phyloP scores from a whole-genome alignment of 1,284 basidiomycete species.

The Apiotrichum sp. region DNA sequence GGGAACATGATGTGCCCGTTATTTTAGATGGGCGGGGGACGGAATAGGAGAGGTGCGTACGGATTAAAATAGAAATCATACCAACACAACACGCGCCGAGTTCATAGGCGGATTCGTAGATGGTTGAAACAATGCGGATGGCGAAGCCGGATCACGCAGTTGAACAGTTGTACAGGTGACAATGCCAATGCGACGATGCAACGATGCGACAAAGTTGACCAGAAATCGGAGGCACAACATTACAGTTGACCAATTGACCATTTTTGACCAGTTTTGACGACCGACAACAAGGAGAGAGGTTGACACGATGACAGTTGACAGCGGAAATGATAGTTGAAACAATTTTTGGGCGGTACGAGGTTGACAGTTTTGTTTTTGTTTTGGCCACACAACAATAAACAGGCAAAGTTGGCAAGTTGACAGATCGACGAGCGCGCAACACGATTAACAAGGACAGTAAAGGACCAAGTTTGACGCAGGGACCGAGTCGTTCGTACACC shows the following conservation, averaged over 20 bases:
- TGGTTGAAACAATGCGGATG: slow-evolving; percentile 5
- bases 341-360: neutral
- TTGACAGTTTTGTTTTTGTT: neutral
- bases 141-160: neutral
- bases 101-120: slow-evolving; percentile 22
- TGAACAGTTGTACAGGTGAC: slow-evolving; percentile 2
- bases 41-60: slow-evolving; percentile 17
- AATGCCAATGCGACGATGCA: slow-evolving; percentile 1
- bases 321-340: neutral
- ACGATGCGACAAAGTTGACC: neutral
- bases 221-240: neutral
- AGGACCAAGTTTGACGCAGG: neutral
- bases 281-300: neutral
- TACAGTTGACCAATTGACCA: neutral
- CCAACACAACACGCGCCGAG: slow-evolving; percentile 23
- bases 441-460: slow-evolving; percentile 2
- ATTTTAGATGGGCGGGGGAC: neutral
- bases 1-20: slow-evolving; percentile 4
- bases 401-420: neutral
- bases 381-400: neutral
- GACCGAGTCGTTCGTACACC: neutral
- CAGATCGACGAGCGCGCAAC: slow-evolving; percentile 2
- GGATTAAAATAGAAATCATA: slow-evolving; percentile 4
- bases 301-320: slow-evolving; percentile 1
- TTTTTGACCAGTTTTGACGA: neutral